Conservation (phyloP, 2,329 filamentous ascomycete genomes). For the Colletotrichum aenigma region DNA sequence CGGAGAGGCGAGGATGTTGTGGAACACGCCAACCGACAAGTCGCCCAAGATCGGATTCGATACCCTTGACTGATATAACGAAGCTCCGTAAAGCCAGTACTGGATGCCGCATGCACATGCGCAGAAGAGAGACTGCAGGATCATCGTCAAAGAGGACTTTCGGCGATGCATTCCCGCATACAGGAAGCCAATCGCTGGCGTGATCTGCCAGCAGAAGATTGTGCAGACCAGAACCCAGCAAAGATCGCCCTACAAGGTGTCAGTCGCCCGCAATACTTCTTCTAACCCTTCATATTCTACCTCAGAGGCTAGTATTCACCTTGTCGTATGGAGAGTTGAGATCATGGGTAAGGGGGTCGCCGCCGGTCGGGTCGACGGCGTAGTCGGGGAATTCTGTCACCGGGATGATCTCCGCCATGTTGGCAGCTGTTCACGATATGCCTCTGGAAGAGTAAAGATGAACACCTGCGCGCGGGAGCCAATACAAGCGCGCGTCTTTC, state of each 20-base stretch:
- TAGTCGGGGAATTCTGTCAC: constrained; percentile 47
- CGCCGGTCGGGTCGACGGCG: constrained; percentile 39
- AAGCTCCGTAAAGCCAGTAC: constrained; percentile 52
- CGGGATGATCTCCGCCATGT: constrained; percentile 15
- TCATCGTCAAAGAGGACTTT: constrained; percentile 46
- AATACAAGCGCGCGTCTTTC: neutral
- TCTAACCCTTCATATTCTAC: rapidly evolving
- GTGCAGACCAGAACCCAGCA: constrained; percentile 46
- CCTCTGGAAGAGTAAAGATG: neutral
- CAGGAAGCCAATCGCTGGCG: constrained; percentile 42
- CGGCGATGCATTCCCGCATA: constrained; percentile 42
- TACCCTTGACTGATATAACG: constrained; percentile 41
- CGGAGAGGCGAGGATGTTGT: constrained; percentile 39
- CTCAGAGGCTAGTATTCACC: constrained; percentile 6
- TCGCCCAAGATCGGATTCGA: constrained; percentile 39
- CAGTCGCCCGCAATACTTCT: too few species aligned
- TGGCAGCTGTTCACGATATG: neutral
- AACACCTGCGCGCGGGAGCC: neutral
- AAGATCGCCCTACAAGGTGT: constrained; percentile 38
- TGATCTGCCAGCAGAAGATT: constrained; percentile 41
- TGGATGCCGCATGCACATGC: constrained; percentile 48
- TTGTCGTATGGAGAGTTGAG: constrained; percentile 50
- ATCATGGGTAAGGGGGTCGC: constrained; percentile 47
- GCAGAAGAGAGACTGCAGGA: constrained; percentile 52
- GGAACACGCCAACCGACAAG: constrained; percentile 37